Evolutionary conservation across 1,284 basidiomycete genomes (phyloP).

Genomic region (Ustilago crameri): DNA sequence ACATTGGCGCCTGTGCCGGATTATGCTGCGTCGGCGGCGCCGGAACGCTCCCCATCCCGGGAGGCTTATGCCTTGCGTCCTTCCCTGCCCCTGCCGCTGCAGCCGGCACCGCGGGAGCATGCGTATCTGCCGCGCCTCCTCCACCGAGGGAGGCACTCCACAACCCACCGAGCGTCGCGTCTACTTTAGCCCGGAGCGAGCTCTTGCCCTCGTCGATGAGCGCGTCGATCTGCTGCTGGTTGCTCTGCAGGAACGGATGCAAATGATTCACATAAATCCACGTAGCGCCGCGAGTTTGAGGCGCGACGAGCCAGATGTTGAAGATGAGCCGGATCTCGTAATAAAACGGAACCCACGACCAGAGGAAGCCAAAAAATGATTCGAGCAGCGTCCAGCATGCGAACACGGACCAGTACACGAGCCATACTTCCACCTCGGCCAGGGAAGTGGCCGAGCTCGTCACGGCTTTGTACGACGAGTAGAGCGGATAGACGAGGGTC

Average conservation of each 20-base stretch:
- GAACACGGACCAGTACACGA: constrained; percentile 65
- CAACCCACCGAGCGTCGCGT: constrained; percentile 17
- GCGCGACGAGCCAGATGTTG: constrained; percentile 62
- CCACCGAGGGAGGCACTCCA: constrained; percentile 16
- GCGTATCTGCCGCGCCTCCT: not conserved
- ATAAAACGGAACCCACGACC: constrained; percentile 64
- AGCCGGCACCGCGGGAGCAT: not conserved
- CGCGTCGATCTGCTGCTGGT: constrained; percentile 84
- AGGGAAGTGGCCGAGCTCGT: constrained; percentile 47
- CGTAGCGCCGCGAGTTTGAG: constrained; percentile 74
- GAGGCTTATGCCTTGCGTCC: constrained; percentile 26
- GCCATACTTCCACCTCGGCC: constrained; percentile 60
- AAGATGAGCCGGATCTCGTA: constrained; percentile 57
- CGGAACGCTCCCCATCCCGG: constrained; percentile 3
- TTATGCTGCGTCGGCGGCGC: constrained; percentile 41
- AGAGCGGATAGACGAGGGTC: constrained; percentile 59
- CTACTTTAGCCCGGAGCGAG: constrained; percentile 2
- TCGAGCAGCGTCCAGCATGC: constrained; percentile 52
- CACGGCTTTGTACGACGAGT: constrained; percentile 60
- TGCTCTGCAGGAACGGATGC: constrained; percentile 79
- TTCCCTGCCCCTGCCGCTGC: constrained; percentile 3
- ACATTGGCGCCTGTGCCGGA: constrained; percentile 30
- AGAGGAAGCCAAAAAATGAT: constrained; percentile 55
- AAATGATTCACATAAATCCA: constrained; percentile 81
- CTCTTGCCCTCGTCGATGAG: constrained; percentile 72